Evolutionary conservation across 306 rosid species (phyloP).

Genomic region (Echinosophora koreensis): DNA sequence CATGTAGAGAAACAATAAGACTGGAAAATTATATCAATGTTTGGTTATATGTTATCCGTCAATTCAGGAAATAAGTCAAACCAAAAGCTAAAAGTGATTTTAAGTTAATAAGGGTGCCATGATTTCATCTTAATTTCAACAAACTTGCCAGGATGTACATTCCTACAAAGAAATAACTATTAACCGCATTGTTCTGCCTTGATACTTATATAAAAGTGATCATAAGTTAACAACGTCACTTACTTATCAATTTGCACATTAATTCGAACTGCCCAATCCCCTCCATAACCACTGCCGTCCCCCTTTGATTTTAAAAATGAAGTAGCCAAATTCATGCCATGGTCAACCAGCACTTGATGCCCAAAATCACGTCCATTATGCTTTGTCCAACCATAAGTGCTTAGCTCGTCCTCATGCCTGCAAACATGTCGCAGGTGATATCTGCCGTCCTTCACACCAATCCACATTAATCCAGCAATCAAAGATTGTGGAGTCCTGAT

Average conservation of each 20-base stretch:
- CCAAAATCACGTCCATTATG: conserved; percentile 92
- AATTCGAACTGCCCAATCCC: conserved; percentile 91
- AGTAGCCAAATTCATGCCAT: conserved; percentile 71
- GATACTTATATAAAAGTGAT: conserved; percentile 12
- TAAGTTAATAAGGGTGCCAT: background rate
- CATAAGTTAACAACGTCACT: conserved; percentile 43
- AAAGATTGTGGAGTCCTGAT: conserved; percentile 88
- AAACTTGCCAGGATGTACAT: conserved; percentile 4
- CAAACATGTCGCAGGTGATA: conserved; percentile 69
- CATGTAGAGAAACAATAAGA: conserved; percentile 20
- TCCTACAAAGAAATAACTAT: conserved; percentile 30
- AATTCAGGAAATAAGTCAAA: background rate
- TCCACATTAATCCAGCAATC: conserved; percentile 96
- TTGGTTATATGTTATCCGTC: background rate
- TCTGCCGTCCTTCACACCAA: conserved; percentile 76
- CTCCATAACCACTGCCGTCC: conserved; percentile 91
- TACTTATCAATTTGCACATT: conserved; percentile 67
- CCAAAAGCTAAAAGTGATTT: conserved; percentile 15
- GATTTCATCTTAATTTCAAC: conserved; percentile 21
- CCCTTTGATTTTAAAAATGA: conserved; percentile 83
- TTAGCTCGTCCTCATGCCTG: conserved; percentile 77
- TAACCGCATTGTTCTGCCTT: conserved; percentile 14
- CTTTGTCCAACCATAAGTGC: conserved; percentile 84
- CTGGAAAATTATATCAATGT: background rate
- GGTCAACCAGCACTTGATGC: conserved; percentile 82